These are phyloP conservation scores for Erythrophleum ivorense DNA, from an alignment of 331 rosid genomes.

Conservation along the genomic window DNA sequence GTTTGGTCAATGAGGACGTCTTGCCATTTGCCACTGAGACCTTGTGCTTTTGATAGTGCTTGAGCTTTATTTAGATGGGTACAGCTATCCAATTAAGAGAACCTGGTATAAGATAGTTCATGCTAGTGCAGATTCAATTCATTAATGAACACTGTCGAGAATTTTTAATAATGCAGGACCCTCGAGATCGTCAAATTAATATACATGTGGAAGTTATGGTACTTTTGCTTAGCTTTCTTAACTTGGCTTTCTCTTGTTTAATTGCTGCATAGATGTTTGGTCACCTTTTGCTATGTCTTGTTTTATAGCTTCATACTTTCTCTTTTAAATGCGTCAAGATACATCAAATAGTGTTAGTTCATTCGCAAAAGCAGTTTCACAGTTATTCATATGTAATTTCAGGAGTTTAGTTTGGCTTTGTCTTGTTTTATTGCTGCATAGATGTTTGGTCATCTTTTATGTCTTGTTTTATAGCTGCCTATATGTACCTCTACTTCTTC, in stretches of 20 bases:
- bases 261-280: background rate
- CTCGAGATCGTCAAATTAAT: background rate
- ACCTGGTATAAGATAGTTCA: background rate
- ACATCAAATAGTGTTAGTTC: background rate
- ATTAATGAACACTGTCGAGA: background rate
- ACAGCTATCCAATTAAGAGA: background rate
- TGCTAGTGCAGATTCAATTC: slow-evolving; percentile 3
- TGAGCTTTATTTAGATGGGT: background rate
- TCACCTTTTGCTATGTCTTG: background rate
- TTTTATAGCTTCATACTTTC: background rate
- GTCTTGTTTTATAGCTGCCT: background rate
- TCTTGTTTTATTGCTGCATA: background rate
- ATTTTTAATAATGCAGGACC: background rate
- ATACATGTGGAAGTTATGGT: background rate
- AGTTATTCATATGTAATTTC: background rate
- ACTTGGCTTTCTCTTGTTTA: background rate
- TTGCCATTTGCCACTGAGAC: background rate
- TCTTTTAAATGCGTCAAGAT: background rate
- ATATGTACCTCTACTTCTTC: background rate
- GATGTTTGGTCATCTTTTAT: background rate
- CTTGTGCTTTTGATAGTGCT: slow-evolving; percentile 8
- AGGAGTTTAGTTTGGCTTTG: background rate
- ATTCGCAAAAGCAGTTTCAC: background rate
- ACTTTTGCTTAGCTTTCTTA: background rate
- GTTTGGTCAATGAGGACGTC: slow-evolving; percentile 16